Evolutionary conservation across 2,329 filamentous ascomycete species (phyloP), one percentile per base, ranked within the genome.

Genomic region (Monilinia aucupariae): DNA sequence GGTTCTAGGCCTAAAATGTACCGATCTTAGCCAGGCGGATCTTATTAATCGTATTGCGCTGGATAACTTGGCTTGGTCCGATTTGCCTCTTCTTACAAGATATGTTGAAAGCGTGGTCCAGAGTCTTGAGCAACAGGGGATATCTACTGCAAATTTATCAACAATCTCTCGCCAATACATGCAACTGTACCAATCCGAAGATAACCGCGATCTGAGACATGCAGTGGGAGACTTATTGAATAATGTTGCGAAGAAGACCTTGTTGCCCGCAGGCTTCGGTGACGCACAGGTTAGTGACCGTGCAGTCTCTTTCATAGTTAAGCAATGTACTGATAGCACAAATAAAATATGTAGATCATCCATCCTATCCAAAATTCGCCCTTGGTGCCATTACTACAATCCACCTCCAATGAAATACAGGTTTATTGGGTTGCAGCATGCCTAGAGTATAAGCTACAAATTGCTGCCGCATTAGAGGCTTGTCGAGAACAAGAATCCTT

Each of bases 341-440:
- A 69, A 70, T 71, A 67, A 71, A 67, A 66, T 45, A 64, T 72
- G 56, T 76, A 85, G 77, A 81, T 85, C 3, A 72, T 87, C 10
- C 83, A 88, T 67, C 80, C 85, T 15, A 73, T 87, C 22, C 80
- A 84, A 65, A 88, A 88, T 68, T 78, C 79, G 2, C 76, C 78
- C 2, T 72, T 85, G n/a, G 73, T 82, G 3, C 75, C 77, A 7
- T 69, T 85, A 3, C 71, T 85, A 37, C 73, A 78, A 70, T 15
- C 70, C 67, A 71, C 58, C 72, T 70, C 70, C 76, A 66, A 65
- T 76, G 70, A 71, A 7, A 59, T 65, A 12, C 61, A 68, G 30
- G 65, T 76, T 2, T 74, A 75, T 64, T 86, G 83, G 82, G 75
- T 83, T 15, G 80, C 78, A 17, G 74, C 74, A 8, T 79, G 80